Percentiles rank a stretch among this genome's conserved stretches.
Conservation (phyloP, 179 eudicot genomes). For the Corrigiola litoralis region DNA sequence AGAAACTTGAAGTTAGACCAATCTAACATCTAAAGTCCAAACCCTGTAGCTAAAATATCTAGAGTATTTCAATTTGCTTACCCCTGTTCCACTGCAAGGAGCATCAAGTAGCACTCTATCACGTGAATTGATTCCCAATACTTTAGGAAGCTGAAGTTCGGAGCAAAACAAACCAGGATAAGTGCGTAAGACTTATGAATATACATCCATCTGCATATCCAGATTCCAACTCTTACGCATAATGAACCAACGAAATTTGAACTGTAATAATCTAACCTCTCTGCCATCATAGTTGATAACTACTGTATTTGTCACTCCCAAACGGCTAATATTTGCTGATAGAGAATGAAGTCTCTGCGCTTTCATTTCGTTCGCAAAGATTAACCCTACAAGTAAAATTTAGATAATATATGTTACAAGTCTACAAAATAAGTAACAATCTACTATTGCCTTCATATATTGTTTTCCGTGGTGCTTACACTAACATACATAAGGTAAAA, state of each 20-base stretch:
- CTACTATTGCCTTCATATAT: no score
- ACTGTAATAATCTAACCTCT: conserved; percentile 52
- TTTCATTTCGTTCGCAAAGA: conserved; percentile 95
- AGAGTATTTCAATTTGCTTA: no score
- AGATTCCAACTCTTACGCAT: not conserved
- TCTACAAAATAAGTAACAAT: no score
- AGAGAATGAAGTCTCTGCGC: conserved; percentile 76
- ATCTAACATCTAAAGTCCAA: not conserved
- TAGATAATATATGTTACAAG: no score
- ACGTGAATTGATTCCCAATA: conserved; percentile 70
- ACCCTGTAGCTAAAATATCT: no score
- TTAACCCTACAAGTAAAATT: conserved; percentile 43
- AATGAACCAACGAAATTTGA: not conserved
- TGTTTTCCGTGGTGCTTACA: no score
- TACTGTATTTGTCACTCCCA: conserved; percentile 94
- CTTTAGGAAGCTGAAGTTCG: conserved; percentile 69
- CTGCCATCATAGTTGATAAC: conserved; percentile 89
- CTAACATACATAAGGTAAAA: no score
- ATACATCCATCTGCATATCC: not conserved
- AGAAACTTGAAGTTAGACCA: no score
- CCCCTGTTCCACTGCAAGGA: conserved; percentile 99
- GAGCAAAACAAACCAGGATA: conserved; percentile 1
- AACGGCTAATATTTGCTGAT: conserved; percentile 75
- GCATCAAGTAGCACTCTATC: conserved; percentile 93
- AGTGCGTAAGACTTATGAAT: not conserved